These are phyloP conservation scores for Mortierella sp. DNA, from an alignment of 371 early-diverging fungal genomes.

Conservation along the genomic window DNA sequence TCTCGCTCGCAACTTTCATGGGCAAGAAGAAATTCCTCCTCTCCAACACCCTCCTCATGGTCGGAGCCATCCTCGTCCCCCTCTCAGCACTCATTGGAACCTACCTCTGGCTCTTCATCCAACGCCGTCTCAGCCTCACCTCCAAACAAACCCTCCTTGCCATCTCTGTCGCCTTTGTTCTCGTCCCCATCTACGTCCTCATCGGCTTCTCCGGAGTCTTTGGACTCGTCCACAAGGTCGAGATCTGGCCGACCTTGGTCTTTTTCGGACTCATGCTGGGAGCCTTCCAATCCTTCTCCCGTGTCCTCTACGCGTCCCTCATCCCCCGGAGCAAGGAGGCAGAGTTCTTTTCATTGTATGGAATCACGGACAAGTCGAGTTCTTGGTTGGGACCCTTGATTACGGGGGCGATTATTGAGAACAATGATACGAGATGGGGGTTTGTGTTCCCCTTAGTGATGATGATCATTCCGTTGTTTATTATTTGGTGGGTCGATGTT, in stretches of 20 bases:
- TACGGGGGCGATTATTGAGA: slow-evolving; percentile 64
- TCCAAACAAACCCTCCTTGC: slow-evolving; percentile 51
- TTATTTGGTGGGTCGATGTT: slow-evolving; percentile 63
- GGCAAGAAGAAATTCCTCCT: slow-evolving; percentile 59
- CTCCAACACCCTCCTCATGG: slow-evolving; percentile 57
- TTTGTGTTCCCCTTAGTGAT: slow-evolving; percentile 62
- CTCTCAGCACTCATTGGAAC: slow-evolving; percentile 65
- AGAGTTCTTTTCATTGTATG: slow-evolving; percentile 69
- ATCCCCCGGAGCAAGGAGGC: slow-evolving; percentile 65
- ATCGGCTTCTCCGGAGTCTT: slow-evolving; percentile 67
- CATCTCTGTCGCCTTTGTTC: slow-evolving; percentile 37
- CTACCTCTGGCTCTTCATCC: slow-evolving; percentile 65
- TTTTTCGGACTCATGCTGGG: slow-evolving; percentile 71
- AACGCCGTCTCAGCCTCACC: slow-evolving; percentile 56
- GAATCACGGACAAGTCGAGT: slow-evolving; percentile 75
- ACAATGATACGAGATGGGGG: slow-evolving; percentile 59
- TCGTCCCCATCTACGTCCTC: slow-evolving; percentile 68
- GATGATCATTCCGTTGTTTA: slow-evolving; percentile 59
- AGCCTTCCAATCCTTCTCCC: slow-evolving; percentile 65
- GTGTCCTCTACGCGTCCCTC: slow-evolving; percentile 63
- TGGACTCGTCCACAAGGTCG: slow-evolving; percentile 61
- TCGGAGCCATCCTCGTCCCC: slow-evolving; percentile 62
- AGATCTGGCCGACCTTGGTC: slow-evolving; percentile 62
- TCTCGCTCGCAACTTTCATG: slow-evolving; percentile 63
- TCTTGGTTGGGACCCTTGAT: slow-evolving; percentile 75